These are phyloP conservation scores for Penicillium egyptiacum DNA, from an alignment of 495 filamentous ascomycete species.

Conservation along the genomic window DNA sequence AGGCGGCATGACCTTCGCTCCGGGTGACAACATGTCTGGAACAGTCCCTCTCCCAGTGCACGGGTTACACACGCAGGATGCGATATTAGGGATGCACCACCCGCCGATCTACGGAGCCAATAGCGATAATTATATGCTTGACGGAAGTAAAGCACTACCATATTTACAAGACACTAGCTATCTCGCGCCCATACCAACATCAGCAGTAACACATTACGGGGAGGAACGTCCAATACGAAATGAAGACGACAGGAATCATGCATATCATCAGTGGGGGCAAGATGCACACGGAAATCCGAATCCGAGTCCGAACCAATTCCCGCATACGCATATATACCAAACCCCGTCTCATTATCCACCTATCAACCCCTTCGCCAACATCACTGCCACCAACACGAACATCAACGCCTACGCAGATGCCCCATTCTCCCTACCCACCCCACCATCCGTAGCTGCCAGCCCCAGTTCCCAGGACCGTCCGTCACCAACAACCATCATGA, in stretches of 20 bases:
- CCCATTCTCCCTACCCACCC: background rate
- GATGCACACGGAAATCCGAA: constrained; percentile 12
- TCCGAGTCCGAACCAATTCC: background rate
- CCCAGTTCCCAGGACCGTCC: background rate
- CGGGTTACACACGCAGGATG: background rate
- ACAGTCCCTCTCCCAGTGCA: constrained; percentile 9
- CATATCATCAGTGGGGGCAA: constrained; percentile 18
- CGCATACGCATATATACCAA: constrained; percentile 1
- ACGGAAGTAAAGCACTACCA: background rate
- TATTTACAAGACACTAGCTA: background rate
- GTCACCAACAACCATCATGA: constrained; percentile 7
- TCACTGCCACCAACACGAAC: background rate
- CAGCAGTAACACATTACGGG: background rate
- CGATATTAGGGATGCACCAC: background rate
- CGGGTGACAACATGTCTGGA: constrained; percentile 15
- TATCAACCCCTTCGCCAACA: constrained; percentile 8
- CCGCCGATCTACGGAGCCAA: background rate
- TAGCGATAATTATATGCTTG: background rate
- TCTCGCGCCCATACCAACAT: background rate
- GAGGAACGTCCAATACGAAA: constrained; percentile 5
- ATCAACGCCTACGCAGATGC: background rate
- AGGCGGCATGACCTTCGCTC: constrained; percentile 15
- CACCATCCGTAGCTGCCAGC: constrained; percentile 2
- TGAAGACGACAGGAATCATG: constrained; percentile 3
- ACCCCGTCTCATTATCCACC: constrained; percentile 15